Evolutionary conservation across 1,284 basidiomycete genomes (phyloP).

Genomic region (Anthracocystis setariae): DNA sequence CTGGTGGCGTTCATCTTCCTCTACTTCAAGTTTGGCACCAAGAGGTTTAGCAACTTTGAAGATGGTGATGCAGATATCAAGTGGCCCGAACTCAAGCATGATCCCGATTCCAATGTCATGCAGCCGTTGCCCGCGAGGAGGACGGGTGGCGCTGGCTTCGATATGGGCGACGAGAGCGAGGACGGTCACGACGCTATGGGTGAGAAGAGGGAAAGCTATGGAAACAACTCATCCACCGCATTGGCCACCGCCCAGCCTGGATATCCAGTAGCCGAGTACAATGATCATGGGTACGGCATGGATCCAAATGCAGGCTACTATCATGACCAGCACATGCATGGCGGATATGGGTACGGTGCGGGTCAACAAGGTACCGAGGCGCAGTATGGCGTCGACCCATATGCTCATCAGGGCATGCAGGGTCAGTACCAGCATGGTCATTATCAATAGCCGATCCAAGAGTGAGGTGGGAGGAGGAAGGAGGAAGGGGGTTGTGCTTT

Average conservation of each 20-base stretch:
- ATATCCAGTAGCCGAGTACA: conserved; percentile 28
- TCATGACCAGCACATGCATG: conserved; percentile 29
- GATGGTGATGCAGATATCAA: conserved; percentile 63
- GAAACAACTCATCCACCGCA: conserved; percentile 38
- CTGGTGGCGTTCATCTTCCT: conserved; percentile 57
- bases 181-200: conserved; percentile 12
- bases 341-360: conserved; percentile 13
- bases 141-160: conserved; percentile 65
- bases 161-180: conserved; percentile 64
- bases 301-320: conserved; percentile 27
- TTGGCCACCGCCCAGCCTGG: conserved; percentile 29
- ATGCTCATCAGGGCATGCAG: conserved; percentile 38
- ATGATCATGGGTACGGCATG: conserved; percentile 26
- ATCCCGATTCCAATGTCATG: conserved; percentile 56
- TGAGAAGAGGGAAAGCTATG: conserved; percentile 49
- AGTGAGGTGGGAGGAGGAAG: too few species aligned
- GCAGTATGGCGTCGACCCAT: conserved; percentile 28
- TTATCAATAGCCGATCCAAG: conserved; percentile 9
- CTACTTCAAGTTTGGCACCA: conserved; percentile 59
- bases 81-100: conserved; percentile 65
- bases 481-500: too few species aligned
- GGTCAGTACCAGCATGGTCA: conserved; percentile 22
- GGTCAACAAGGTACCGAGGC: neutral
- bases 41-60: conserved; percentile 49
- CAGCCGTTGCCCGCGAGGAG: conserved; percentile 63